Percentiles rank a stretch among this genome's conserved stretches.
phyloP scores from a whole-genome alignment of 768 basidiomycete genomes.

The Serpula lacrymans region DNA sequence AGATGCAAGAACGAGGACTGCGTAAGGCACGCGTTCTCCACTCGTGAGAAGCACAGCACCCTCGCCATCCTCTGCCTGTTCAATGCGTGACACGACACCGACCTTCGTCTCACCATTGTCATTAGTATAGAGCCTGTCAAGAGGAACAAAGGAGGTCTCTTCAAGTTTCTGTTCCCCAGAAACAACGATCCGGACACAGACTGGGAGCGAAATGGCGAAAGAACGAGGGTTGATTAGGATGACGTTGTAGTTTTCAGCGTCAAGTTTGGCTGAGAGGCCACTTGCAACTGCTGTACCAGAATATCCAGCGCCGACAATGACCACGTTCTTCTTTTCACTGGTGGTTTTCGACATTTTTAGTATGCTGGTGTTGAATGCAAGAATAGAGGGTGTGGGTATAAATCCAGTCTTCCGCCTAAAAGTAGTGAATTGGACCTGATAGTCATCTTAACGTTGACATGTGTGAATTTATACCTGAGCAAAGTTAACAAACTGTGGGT shows the following conservation, averaged over 20 bases:
- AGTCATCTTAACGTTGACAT: too few relatives aligned
- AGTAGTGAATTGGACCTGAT: too few relatives aligned
- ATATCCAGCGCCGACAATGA: slow-evolving; percentile 55
- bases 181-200: slow-evolving; percentile 51
- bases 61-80: slow-evolving; percentile 24
- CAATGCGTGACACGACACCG: slow-evolving; percentile 38
- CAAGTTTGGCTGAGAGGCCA: slow-evolving; percentile 48
- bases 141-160: slow-evolving; percentile 45
- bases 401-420: too few relatives aligned
- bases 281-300: slow-evolving; percentile 45
- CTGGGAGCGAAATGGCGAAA: slow-evolving; percentile 48
- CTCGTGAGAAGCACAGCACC: slow-evolving; percentile 48
- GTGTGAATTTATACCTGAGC: background rate
- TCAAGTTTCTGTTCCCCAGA: slow-evolving; percentile 32
- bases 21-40: slow-evolving; percentile 50
- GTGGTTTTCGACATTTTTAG: slow-evolving; percentile 4
- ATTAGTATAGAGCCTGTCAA: slow-evolving; percentile 45
- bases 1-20: slow-evolving; percentile 55
- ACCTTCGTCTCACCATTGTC: slow-evolving; percentile 39
- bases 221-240: slow-evolving; percentile 52
- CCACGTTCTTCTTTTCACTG: slow-evolving; percentile 33
- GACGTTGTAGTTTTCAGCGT: slow-evolving; percentile 45
- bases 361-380: too few relatives aligned
- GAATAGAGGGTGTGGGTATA: too few relatives aligned
- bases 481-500: background rate